phyloP scores from a whole-genome alignment of 306 rosid species.

The Echinosophora koreensis region DNA sequence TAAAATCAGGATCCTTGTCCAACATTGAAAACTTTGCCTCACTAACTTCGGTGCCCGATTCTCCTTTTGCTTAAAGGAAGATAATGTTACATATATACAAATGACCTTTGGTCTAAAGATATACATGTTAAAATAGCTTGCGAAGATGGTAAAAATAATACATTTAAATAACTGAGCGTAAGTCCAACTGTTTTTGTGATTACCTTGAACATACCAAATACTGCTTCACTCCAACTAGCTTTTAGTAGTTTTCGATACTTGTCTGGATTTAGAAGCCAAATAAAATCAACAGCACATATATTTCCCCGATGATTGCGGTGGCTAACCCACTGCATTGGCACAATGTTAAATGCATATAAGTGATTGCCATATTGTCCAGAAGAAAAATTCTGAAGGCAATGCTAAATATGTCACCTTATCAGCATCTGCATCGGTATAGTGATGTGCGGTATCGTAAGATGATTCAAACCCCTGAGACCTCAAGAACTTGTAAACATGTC shows the following conservation, averaged over 20 bases:
- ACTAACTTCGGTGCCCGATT: too few species aligned
- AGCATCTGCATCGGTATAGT: constrained; percentile 87
- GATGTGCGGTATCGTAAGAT: constrained; percentile 95
- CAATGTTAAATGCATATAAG: constrained; percentile 30
- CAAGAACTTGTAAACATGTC: constrained; percentile 92
- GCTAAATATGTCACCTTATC: constrained; percentile 70
- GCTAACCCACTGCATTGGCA: constrained; percentile 86
- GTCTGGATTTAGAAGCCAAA: constrained; percentile 92
- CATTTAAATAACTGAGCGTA: not conserved
- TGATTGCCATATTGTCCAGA: constrained; percentile 8
- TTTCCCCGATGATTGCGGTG: constrained; percentile 97
- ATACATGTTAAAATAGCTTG: constrained; percentile 6
- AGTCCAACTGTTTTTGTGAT: constrained; percentile 6
- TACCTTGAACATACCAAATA: constrained; percentile 90
- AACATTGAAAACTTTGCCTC: too few species aligned
- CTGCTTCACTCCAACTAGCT: constrained; percentile 86
- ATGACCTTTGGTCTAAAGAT: not conserved
- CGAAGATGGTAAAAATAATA: constrained; percentile 14
- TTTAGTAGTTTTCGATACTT: constrained; percentile 70
- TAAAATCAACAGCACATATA: constrained; percentile 95
- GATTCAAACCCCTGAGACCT: constrained; percentile 95
- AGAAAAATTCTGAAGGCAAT: not conserved
- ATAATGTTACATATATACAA: not conserved
- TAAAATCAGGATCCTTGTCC: too few species aligned
- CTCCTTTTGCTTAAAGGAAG: too few species aligned